Conservation (phyloP, 2,329 filamentous ascomycete genomes). For the Fusarium nanum region DNA sequence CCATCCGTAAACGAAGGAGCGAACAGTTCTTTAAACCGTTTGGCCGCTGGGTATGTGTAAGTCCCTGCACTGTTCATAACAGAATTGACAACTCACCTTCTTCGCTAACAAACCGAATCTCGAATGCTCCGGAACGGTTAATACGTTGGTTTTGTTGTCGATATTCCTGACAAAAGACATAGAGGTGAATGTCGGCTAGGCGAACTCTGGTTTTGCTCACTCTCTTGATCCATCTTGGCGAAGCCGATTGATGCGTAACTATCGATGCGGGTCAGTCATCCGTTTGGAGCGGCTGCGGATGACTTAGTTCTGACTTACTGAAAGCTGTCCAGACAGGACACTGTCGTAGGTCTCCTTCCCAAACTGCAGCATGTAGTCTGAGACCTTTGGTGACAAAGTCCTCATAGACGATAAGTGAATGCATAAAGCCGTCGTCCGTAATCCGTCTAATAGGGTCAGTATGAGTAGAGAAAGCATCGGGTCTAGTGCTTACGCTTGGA, state of each 20-base stretch:
- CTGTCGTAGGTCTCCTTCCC: constrained; percentile 63
- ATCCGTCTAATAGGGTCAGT: constrained; percentile 61
- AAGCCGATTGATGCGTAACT: constrained; percentile 66
- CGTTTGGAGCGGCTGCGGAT: neutral
- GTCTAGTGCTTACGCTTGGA: constrained; percentile 63
- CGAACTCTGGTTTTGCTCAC: constrained; percentile 61
- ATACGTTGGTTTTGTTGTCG: constrained; percentile 64
- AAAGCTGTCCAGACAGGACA: constrained; percentile 75
- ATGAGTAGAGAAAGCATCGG: neutral
- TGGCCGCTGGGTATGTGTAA: constrained; percentile 39
- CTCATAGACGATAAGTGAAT: constrained; percentile 65
- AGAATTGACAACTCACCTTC: constrained; percentile 49
- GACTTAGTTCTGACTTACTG: constrained; percentile 53
- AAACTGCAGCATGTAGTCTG: constrained; percentile 67
- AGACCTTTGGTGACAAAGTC: constrained; percentile 61
- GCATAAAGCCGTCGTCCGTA: constrained; percentile 64
- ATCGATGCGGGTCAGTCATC: constrained; percentile 5
- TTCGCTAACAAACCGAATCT: constrained; percentile 61
- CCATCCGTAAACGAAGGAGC: constrained; percentile 37
- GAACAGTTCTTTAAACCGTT: constrained; percentile 58
- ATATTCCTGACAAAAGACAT: constrained; percentile 70
- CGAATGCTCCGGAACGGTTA: constrained; percentile 60
- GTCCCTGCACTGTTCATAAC: neutral
- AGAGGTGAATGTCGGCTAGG: constrained; percentile 66
- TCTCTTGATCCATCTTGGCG: constrained; percentile 63